Percentiles rank a stretch among this genome's conserved stretches.
phyloP scores from a whole-genome alignment of 2,329 filamentous ascomycete species.

The Cyphellophora attinorum region DNA sequence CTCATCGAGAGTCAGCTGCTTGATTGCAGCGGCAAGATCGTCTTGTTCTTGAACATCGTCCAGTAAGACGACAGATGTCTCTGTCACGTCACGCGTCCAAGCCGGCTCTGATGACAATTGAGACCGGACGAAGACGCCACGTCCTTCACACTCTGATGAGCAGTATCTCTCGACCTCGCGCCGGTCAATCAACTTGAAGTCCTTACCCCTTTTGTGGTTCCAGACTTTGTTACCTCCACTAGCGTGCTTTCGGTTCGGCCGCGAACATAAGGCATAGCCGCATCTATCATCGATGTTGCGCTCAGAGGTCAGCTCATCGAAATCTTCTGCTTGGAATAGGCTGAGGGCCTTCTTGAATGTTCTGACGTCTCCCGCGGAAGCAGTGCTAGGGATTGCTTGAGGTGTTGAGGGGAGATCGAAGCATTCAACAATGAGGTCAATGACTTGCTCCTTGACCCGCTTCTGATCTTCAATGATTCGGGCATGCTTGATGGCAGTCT shows the following conservation, averaged over 20 bases:
- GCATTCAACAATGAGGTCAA: slow-evolving; percentile 62
- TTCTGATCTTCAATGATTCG: slow-evolving; percentile 73
- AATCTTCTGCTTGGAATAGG: slow-evolving; percentile 77
- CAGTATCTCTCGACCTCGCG: slow-evolving; percentile 81
- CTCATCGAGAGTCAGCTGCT: slow-evolving; percentile 10
- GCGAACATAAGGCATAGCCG: slow-evolving; percentile 72
- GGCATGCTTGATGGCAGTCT: slow-evolving; percentile 73
- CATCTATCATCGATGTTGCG: slow-evolving; percentile 75
- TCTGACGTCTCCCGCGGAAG: slow-evolving; percentile 50
- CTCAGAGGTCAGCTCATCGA: slow-evolving; percentile 80
- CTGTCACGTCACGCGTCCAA: slow-evolving; percentile 63
- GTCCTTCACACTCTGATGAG: slow-evolving; percentile 63
- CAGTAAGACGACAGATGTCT: slow-evolving; percentile 50
- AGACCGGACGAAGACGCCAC: slow-evolving; percentile 76
- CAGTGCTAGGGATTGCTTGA: slow-evolving; percentile 40
- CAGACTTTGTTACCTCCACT: slow-evolving; percentile 44
- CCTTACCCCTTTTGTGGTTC: slow-evolving; percentile 47
- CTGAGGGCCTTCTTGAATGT: slow-evolving; percentile 58
- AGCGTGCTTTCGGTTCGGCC: slow-evolving; percentile 47
- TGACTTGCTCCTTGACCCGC: slow-evolving; percentile 63
- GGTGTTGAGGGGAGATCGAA: slow-evolving; percentile 51
- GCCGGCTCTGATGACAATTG: slow-evolving; percentile 79
- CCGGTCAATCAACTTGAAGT: slow-evolving; percentile 56
- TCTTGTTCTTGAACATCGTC: slow-evolving; percentile 46
- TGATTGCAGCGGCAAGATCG: slow-evolving; percentile 28